Base-by-base conservation (phyloP, 2,329 filamentous ascomycete species). In the Zopfia rhizophila region DNA sequence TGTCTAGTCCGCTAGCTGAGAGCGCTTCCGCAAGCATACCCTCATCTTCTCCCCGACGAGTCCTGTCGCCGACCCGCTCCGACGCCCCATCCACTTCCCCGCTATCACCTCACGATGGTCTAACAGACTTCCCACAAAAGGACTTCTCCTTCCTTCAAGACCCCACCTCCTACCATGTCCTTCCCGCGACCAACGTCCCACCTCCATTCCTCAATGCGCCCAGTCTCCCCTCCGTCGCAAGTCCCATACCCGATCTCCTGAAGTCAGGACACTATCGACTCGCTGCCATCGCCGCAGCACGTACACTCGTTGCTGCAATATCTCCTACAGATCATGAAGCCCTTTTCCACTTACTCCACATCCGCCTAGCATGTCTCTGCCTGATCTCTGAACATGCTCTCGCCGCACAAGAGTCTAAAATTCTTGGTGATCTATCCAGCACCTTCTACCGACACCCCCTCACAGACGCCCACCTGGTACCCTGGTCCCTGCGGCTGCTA, bases 401-500 rank as follows among this genome's bases (percentile, higher is more conserved):
- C 3, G 78, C 80, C 3, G 82, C 83, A 0, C 79, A 85, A 53
- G 85, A 88, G 68, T 80, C 82, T 4, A 82, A 84, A 53, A 78
- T 80, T 1, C 72, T 88, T n/a, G 80, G 83, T 33, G 85, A 88
- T 56, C 64, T 87, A 31, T 80, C 72, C 42, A 80, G 86, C 75
- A 29, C 87, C 21, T 72, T 74, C 51, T 74, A 74, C 56, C 58
- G 73, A 72, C 50, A 76, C 61, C 42, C 81, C 76, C 51, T 90
- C 12, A 72, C 68, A 2, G 56, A 63, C 32, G 54, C 56, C 5
- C 72, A 75, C 32, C 79, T 96, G 0, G 88, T 93, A 0, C 93
- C 93, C 0, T 99, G 94, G 92, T 82, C 88, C 29, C 79, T 99
- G 39, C 84, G 94, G 5, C 82, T 97, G 3, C 79, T 97, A 12